These are phyloP conservation scores for Cocos nucifera DNA, from an alignment of 176 grass and related monocot species.

Conservation along the genomic window DNA sequence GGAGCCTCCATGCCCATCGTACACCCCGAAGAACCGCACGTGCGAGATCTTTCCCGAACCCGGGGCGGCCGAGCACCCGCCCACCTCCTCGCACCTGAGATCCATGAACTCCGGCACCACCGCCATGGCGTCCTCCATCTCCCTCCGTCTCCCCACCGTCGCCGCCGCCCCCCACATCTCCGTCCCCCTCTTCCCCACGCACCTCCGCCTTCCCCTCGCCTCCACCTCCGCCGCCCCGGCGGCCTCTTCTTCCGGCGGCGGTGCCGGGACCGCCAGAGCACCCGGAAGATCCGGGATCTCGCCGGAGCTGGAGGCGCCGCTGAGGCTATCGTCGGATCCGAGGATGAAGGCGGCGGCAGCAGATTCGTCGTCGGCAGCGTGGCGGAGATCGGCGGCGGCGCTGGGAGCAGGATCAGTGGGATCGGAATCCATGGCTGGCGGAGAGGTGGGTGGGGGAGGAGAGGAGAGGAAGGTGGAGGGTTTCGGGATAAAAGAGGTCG, in stretches of 20 bases:
- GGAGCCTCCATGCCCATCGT: constrained; percentile 40
- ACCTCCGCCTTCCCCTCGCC: constrained; percentile 13
- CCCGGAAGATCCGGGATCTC: constrained; percentile 10
- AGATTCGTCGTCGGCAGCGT: background rate
- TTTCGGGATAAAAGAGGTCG: background rate
- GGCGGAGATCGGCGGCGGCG: constrained; percentile 10
- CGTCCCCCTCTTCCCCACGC: constrained; percentile 19
- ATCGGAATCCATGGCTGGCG: too few relatives aligned
- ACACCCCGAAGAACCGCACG: constrained; percentile 38
- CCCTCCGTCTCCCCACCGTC: constrained; percentile 20
- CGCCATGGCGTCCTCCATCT: constrained; percentile 39
- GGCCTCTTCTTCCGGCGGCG: background rate
- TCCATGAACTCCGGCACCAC: constrained; percentile 22
- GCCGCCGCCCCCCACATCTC: constrained; percentile 32
- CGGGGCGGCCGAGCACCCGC: constrained; percentile 20
- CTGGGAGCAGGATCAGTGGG: background rate
- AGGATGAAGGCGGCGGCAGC: constrained; percentile 13
- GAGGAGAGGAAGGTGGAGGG: constrained; percentile 33
- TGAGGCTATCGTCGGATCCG: constrained; percentile 5
- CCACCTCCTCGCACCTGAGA: constrained; percentile 15
- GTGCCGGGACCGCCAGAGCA: background rate
- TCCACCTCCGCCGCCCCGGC: background rate
- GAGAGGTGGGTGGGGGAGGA: background rate
- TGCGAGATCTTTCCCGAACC: constrained; percentile 11
- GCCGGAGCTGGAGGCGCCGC: constrained; percentile 24